A percentile compares a stretch with the other conserved stretches of the same genome.
Evolutionary conservation across 352 stramenopile species (phyloP).

Genomic region (Phytopythium helicoides): DNA sequence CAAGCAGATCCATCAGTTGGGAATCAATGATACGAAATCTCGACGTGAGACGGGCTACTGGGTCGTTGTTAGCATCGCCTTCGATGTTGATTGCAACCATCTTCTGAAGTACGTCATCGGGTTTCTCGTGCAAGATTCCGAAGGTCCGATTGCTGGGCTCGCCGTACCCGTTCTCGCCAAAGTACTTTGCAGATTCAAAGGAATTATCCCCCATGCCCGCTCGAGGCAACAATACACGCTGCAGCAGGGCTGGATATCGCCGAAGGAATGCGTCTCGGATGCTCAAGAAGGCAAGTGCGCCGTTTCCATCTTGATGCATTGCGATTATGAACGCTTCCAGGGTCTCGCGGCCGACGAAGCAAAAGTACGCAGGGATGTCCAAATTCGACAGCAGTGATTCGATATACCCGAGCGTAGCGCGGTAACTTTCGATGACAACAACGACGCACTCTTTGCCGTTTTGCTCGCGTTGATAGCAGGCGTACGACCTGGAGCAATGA

Average conservation of each 20-base stretch:
- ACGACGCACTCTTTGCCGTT: conserved; percentile 35
- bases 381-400: conserved; percentile 42
- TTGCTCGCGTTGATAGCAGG: conserved; percentile 33
- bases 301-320: conserved; percentile 10
- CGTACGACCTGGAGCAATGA: conserved; percentile 37
- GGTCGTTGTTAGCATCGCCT: neutral
- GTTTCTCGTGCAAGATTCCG: conserved; percentile 24
- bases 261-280: conserved; percentile 43
- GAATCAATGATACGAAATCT: conserved; percentile 27
- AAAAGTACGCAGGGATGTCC: conserved; percentile 58
- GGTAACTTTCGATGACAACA: conserved; percentile 34
- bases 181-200: conserved; percentile 20
- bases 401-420: conserved; percentile 39
- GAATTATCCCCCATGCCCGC: conserved; percentile 15
- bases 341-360: conserved; percentile 42
- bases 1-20: conserved; percentile 34
- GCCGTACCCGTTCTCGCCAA: conserved; percentile 46
- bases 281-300: conserved; percentile 50
- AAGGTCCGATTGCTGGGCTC: conserved; percentile 23
- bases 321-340: conserved; percentile 32
- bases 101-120: conserved; percentile 23
- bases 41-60: conserved; percentile 19
- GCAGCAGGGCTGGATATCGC: conserved; percentile 25
- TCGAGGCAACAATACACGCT: conserved; percentile 39
- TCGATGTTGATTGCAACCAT: conserved; percentile 4